Base-by-base conservation (phyloP, 2,329 filamentous ascomycete genomes). In the Plectosphaerella sp. region DNA sequence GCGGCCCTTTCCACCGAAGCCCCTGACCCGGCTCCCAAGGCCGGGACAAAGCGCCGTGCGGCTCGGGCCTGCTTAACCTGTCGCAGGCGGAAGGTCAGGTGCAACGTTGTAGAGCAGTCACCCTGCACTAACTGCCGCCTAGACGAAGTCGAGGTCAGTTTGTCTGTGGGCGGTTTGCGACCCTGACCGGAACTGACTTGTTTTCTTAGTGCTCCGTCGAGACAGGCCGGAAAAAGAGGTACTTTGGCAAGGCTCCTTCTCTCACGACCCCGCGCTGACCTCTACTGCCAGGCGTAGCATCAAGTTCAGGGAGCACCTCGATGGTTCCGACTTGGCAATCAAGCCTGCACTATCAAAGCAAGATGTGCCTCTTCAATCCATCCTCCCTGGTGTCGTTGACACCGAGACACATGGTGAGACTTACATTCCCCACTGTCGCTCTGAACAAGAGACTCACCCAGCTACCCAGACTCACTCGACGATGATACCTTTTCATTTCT, bases 31-130 rank as follows among this genome's bases (percentile, higher is more conserved):
- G 28, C 28, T 33, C 11, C 28, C 28, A 33, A 33, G 37, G 10
- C 37, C 37, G 37, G 37, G 7, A 39, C 14, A 39, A 18, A 22
- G 42, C 42, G 42, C 12, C 53, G 53, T 9, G 45, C 53, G 11
- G 43, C 53, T 4, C 25, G 41, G 16, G 53, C 53, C 28, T 55
- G 53, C n/a, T n/a, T 48, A 15, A 46, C 48, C 15, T 55, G 53
- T 15, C 50, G 50, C 8, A 18, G 9, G 9, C 48, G 53, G 16
- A 55, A 55, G 25, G 53, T 55, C 2, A 48, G 53, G 1, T 55
- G 53, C 35, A 50, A 55, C n/a, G 50, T 39, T 7, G 14, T n/a
- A 4, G 37, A 39, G 14, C 37, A 39, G 14, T 8, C 16, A 7
- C 37, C 37, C 7, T 39, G 37, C 8, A 16, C 37, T 2, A 39